These are phyloP conservation scores for Incumbomyces delicatus DNA, from an alignment of 2,329 filamentous ascomycete genomes.

Conservation along the genomic window DNA sequence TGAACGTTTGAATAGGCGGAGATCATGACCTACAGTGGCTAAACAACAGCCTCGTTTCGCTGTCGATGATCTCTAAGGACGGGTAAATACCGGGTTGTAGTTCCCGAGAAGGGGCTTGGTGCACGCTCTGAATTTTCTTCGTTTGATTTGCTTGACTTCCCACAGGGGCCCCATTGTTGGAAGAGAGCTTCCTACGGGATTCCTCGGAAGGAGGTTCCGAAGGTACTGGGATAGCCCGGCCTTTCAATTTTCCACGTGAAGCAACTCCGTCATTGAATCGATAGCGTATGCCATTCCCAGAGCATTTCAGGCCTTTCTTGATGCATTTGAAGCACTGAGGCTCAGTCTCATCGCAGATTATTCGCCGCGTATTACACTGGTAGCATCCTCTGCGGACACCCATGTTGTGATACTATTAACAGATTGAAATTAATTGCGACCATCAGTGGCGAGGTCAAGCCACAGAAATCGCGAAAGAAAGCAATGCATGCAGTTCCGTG, in stretches of 20 bases:
- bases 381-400: constrained; percentile 24
- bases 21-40: background rate
- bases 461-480: background rate
- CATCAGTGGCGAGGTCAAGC: background rate
- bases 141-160: no score
- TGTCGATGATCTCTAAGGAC: background rate
- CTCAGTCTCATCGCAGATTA: constrained; percentile 25
- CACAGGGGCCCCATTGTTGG: no score
- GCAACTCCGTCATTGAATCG: constrained; percentile 22
- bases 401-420: background rate
- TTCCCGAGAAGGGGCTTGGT: no score
- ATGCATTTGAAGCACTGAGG: constrained; percentile 26
- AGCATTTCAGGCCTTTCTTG: constrained; percentile 25
- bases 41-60: background rate
- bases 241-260: constrained; percentile 18
- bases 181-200: background rate
- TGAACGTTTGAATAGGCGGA: background rate
- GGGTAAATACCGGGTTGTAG: background rate
- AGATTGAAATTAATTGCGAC: background rate
- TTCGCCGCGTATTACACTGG: constrained; percentile 28
- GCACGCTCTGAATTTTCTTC: no score
- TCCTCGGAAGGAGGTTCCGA: no score
- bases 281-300: constrained; percentile 21
- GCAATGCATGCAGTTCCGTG: no score
- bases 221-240: constrained; percentile 5